These are phyloP conservation scores for Raphanus hybrid DNA, from an alignment of 441 rosid genomes.

Conservation along the genomic window DNA sequence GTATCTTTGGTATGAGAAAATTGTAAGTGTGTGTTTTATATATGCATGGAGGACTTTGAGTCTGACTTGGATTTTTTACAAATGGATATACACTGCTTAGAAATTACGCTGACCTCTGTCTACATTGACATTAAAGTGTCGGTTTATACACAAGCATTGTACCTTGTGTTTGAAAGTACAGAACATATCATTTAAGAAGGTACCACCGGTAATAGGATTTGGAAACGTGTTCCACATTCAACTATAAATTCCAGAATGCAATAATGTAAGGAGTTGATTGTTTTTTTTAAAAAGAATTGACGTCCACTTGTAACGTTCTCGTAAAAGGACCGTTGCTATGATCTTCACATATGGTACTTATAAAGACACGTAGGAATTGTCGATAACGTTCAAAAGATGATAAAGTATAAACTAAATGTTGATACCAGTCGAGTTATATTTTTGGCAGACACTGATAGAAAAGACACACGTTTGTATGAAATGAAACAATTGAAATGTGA, in stretches of 20 bases:
- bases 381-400: background rate
- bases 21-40: background rate
- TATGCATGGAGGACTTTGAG: conserved; percentile 10
- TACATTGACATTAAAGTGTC: conserved; percentile 3
- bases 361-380: background rate
- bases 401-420: background rate
- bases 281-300: no score
- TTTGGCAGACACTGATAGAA: background rate
- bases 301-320: background rate
- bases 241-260: background rate
- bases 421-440: background rate
- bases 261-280: background rate
- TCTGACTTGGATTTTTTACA: conserved; percentile 10
- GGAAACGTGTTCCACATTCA: conserved; percentile 25
- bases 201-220: conserved; percentile 2
- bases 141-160: background rate
- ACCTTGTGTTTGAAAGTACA: background rate
- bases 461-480: background rate
- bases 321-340: background rate
- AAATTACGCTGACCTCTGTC: background rate
- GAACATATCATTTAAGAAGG: background rate
- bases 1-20: background rate
- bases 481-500: background rate
- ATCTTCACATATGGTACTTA: background rate
- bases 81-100: conserved; percentile 11